Evolutionary conservation across 306 rosid genomes (phyloP), one percentile per base, ranked within the genome.

Genomic region (Erythrophleum fordii): DNA sequence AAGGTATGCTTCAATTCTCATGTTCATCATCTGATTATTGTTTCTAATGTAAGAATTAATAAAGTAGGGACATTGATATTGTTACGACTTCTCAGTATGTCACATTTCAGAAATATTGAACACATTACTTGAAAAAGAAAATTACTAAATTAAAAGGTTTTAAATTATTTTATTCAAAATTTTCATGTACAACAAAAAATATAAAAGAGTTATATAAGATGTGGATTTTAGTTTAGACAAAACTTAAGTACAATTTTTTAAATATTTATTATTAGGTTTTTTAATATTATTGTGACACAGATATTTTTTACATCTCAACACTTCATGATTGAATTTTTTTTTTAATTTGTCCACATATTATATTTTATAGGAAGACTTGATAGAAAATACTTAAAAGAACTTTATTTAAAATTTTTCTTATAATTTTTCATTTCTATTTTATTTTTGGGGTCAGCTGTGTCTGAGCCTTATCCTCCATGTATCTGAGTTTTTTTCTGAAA

Each of bases 1-100:
- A 82, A 84, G 86, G 90, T 85, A 73, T 51, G 48, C 26, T 76
- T 80, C 37, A 79, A 22, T 77, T 55, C 59, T 71, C 29, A 13
- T 52, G 59, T 42, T 6, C 14, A 42, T 34, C 8, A 35, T 83
- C 18, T 59, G 55, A 58, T 23, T 23, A 58, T 8, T 11, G 2
- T 52, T 74, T 46, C 23, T 18, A 73, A 62, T 41, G 18, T 29
- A 29, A 55, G 28, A 22, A 53, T 20, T 8, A 53, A 25, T 53
- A 22, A 8, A 20, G 61, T 29, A 8, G 14, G 6, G 29, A 10
- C 29, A 22, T 20, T 7, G 14, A 55, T 8, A 12, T 3, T 9
- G 61, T 22, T 31, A 4, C 34, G 34, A 31, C 34, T 1, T 31
- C 42, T 37, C 8, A 37, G 42, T 6, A 16, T 2, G 62, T 1